Evolutionary conservation across 805 yeast species (phyloP).

Genomic region (Candida maris): DNA sequence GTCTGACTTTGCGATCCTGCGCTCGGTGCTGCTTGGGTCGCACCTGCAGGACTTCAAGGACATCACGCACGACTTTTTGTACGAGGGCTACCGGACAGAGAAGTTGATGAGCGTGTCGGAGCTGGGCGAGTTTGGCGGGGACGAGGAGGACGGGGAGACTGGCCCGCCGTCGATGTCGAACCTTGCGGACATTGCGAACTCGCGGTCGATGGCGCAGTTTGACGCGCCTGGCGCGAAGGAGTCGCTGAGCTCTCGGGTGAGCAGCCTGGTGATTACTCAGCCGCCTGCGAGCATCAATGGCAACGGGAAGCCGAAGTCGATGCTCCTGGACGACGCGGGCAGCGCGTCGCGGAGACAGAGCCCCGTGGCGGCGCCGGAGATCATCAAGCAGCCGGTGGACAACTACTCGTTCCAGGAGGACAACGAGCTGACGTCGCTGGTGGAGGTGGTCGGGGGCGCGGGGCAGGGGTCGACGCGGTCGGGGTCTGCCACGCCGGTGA

Average conservation of each 20-base stretch:
- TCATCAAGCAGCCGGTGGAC: conserved; percentile 16
- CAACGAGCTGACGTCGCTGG: conserved; percentile 22
- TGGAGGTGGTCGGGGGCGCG: conserved; percentile 12
- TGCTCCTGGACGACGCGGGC: conserved; percentile 12
- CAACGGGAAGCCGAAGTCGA: conserved; percentile 7
- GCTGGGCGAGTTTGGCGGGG: conserved; percentile 12
- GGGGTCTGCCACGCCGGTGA: conserved; percentile 12
- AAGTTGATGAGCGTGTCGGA: conserved; percentile 54
- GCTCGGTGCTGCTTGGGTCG: conserved; percentile 53
- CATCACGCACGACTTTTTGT: conserved; percentile 60
- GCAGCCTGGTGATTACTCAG: conserved; percentile 9
- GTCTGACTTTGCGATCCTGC: conserved; percentile 53
- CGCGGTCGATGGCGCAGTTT: conserved; percentile 29
- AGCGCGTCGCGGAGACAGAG: conserved; percentile 1
- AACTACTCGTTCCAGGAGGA: conserved; percentile 24
- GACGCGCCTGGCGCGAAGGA: conserved; percentile 17
- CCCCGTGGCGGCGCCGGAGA: conserved; percentile 8
- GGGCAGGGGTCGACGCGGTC: conserved; percentile 11
- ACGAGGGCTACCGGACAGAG: conserved; percentile 65
- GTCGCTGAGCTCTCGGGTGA: conserved; percentile 13
- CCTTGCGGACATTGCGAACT: conserved; percentile 48
- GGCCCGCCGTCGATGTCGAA: conserved; percentile 60
- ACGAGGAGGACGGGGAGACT: conserved; percentile 24
- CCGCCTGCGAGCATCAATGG: conserved; percentile 1
- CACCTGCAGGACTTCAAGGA: conserved; percentile 64